A percentile compares a stretch with the other conserved stretches of the same genome.
phyloP scores from a whole-genome alignment of 1,284 basidiomycete species.

The Xerocomus nothofagi region DNA sequence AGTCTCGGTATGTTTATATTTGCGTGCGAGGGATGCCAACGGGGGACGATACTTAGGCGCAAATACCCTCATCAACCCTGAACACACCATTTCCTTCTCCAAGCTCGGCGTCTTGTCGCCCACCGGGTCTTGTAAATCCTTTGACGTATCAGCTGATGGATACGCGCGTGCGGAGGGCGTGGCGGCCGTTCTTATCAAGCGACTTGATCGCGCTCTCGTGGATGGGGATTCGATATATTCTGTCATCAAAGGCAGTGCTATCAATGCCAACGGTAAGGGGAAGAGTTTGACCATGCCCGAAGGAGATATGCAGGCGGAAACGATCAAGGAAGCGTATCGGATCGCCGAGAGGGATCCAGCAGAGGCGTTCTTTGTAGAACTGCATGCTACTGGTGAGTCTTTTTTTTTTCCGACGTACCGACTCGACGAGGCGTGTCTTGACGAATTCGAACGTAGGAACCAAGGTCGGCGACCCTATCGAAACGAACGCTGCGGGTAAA shows the following conservation, averaged over 20 bases:
- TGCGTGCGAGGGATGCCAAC: neutral
- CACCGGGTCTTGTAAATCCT: constrained; percentile 50
- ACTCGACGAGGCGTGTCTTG: neutral
- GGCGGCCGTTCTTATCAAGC: constrained; percentile 32
- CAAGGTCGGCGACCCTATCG: constrained; percentile 49
- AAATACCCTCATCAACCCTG: constrained; percentile 29
- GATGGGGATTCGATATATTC: constrained; percentile 32
- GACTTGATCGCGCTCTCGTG: constrained; percentile 28
- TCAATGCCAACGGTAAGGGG: constrained; percentile 35
- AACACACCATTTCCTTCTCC: constrained; percentile 33
- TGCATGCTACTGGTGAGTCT: constrained; percentile 47
- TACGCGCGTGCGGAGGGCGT: constrained; percentile 35
- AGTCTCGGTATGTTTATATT: neutral
- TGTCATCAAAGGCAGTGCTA: constrained; percentile 29
- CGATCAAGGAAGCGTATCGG: constrained; percentile 32
- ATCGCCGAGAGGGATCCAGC: constrained; percentile 30
- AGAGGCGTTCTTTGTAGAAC: constrained; percentile 49
- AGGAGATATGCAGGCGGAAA: constrained; percentile 32
- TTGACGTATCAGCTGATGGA: constrained; percentile 49
- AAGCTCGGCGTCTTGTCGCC: constrained; percentile 41
- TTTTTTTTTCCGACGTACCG: neutral
- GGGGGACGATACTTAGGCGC: constrained; percentile 22
- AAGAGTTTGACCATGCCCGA: constrained; percentile 37
- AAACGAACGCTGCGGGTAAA: constrained; percentile 49
- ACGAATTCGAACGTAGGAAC: constrained; percentile 31